A percentile compares a stretch with the other conserved stretches of the same genome.
Conservation (phyloP, 139 green algal genomes). For the Ostreobium quekettii region DNA sequence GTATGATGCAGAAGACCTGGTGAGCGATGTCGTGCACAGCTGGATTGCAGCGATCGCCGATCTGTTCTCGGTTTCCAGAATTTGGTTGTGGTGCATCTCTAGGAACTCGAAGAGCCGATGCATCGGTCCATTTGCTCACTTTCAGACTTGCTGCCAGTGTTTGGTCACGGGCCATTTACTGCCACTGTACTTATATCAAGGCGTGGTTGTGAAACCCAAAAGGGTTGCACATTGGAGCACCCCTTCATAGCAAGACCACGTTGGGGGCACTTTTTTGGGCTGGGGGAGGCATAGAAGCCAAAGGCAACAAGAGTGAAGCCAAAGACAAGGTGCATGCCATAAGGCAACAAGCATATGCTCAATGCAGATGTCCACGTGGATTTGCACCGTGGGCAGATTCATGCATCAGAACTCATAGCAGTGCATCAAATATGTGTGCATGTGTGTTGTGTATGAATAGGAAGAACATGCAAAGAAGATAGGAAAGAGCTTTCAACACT, state of each 20-base stretch:
- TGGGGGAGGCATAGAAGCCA: no score
- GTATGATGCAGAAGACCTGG: slow-evolving; percentile 32
- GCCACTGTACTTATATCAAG: neutral
- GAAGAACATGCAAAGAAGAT: slow-evolving; percentile 10
- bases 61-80: neutral
- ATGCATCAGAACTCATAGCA: neutral
- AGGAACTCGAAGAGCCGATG: neutral
- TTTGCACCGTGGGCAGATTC: neutral
- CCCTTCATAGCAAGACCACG: no score
- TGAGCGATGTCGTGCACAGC: no score
- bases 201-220: no score
- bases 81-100: slow-evolving; percentile 11
- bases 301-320: neutral
- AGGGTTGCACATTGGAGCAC: no score
- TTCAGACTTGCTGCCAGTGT: neutral
- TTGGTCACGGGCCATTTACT: neutral
- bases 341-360: no score
- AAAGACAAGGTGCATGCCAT: neutral
- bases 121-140: neutral
- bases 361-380: no score
- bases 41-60: no score
- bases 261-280: no score
- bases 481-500: neutral
- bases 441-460: slow-evolving; percentile 1
- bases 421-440: neutral